Percentiles rank a stretch among this genome's conserved stretches.
Conservation (phyloP, 345 rosid species). For the Adansonia digitata region DNA sequence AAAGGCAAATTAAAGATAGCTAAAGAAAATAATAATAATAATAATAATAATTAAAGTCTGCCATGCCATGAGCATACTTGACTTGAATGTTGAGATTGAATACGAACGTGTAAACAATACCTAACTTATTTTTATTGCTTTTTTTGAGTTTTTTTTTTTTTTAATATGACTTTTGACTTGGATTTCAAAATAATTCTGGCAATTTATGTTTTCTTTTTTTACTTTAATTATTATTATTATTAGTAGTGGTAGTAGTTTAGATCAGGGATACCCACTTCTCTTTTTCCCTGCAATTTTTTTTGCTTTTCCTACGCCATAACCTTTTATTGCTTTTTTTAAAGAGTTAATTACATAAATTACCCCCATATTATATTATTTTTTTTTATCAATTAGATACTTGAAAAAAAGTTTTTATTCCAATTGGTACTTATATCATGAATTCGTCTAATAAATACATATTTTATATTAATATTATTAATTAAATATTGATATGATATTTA, state of each 20-base stretch:
- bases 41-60: not conserved
- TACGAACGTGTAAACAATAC: not conserved
- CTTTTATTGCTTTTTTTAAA: no score
- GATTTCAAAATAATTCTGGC: not conserved
- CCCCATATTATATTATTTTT: no score
- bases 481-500: no score
- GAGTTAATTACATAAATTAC: no score
- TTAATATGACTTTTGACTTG: not conserved
- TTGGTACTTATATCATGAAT: no score
- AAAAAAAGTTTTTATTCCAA: no score
- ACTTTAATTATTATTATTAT: not conserved
- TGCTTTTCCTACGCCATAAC: no score
- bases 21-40: not conserved
- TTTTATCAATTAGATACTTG: no score
- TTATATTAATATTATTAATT: no score
- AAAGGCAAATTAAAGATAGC: not conserved
- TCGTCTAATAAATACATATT: no score
- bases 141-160: no score
- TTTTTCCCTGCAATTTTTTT: no score
- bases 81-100: not conserved
- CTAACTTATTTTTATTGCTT: not conserved
- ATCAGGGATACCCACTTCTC: not conserved
- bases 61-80: not conserved
- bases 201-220: not conserved
- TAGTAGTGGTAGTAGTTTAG: not conserved